Conservation (phyloP, 176 grass and related monocot species). For the Cenchrus americanus region DNA sequence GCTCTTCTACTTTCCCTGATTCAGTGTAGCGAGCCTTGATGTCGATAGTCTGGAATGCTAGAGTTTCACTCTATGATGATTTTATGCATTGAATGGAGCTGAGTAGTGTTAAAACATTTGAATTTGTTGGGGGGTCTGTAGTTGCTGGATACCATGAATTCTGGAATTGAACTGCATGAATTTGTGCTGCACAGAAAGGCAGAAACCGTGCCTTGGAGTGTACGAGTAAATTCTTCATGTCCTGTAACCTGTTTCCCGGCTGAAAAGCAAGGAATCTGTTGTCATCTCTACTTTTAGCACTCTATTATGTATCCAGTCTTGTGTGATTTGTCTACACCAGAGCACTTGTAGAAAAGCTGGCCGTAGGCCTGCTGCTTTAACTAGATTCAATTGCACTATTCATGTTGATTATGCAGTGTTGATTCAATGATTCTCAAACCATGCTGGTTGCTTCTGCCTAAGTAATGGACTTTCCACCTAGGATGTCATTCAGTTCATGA, state of each 20-base stretch:
- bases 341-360: neutral
- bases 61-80: neutral
- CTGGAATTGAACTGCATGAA: neutral
- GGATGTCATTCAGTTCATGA: conserved; percentile 28
- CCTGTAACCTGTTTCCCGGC: neutral
- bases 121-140: neutral
- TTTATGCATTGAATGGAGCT: neutral
- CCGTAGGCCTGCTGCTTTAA: neutral
- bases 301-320: neutral
- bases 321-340: neutral
- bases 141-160: neutral
- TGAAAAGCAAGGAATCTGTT: neutral
- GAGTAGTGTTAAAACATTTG: neutral
- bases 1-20: neutral
- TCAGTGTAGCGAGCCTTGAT: neutral
- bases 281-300: neutral
- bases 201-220: conserved; percentile 6
- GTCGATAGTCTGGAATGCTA: neutral
- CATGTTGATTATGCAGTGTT: neutral
- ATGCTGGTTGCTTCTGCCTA: conserved; percentile 17
- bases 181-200: conserved; percentile 1
- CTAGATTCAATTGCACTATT: neutral
- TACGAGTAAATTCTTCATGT: neutral
- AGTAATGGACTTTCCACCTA: conserved; percentile 21
- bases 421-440: conserved; percentile 14